A percentile compares a stretch with the other conserved stretches of the same genome.
Evolutionary conservation across 352 stramenopile genomes (phyloP).

Genomic region (Globisporangium mamillatum): DNA sequence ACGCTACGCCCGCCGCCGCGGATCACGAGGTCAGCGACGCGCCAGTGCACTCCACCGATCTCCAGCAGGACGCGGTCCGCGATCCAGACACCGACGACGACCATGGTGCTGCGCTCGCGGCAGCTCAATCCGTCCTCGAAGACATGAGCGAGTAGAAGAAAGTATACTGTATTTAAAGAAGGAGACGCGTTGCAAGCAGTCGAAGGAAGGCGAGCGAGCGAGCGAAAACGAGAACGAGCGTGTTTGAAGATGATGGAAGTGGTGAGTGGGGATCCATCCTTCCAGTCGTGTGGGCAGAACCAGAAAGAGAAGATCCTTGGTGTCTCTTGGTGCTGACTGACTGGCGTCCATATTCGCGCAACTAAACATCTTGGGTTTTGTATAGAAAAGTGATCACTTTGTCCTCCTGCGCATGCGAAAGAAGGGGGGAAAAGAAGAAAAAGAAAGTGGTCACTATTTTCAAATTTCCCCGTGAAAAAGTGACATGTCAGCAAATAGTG

Average conservation of each 20-base stretch:
- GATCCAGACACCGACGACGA: conserved; percentile 41
- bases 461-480: conserved; percentile 8
- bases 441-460: conserved; percentile 6
- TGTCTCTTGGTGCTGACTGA: not conserved
- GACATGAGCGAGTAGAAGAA: conserved; percentile 32
- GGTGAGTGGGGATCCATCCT: not conserved
- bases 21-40: conserved; percentile 39
- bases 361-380: conserved; percentile 18
- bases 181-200: conserved; percentile 1
- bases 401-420: not conserved
- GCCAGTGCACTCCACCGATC: conserved; percentile 34
- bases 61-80: conserved; percentile 31
- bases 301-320: not conserved
- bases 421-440: not conserved
- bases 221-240: not conserved
- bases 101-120: conserved; percentile 59
- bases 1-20: conserved; percentile 41
- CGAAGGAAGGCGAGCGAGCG: conserved; percentile 13
- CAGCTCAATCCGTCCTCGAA: conserved; percentile 47
- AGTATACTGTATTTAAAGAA: conserved; percentile 17
- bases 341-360: conserved; percentile 1
- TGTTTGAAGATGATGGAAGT: not conserved
- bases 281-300: not conserved
- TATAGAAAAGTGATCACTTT: conserved; percentile 13
- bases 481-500: not conserved